Conservation (phyloP, 164 flowering plant species). For the Tinospora cordifolia region DNA sequence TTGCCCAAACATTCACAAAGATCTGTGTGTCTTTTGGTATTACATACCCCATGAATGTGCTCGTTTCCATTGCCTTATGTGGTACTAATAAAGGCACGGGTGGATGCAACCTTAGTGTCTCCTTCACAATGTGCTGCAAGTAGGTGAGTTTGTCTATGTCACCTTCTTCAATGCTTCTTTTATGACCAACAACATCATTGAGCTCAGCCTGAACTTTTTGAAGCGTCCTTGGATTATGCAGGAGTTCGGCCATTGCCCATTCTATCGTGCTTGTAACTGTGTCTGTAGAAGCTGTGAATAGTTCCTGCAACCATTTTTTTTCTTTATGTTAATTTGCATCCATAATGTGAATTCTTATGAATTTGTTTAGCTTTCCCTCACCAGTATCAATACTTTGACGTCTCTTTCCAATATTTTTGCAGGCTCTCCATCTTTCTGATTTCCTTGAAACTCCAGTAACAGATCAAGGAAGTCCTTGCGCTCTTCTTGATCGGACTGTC, state of each 20-base stretch:
- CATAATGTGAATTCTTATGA: neutral
- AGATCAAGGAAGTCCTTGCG: conserved; percentile 44
- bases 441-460: conserved; percentile 26
- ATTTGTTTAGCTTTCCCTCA: neutral
- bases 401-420: conserved; percentile 9
- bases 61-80: neutral
- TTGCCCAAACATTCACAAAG: conserved; percentile 3
- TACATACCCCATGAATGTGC: conserved; percentile 2
- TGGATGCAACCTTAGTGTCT: conserved; percentile 5
- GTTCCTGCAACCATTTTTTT: conserved; percentile 3
- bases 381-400: conserved; percentile 11
- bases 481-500: neutral
- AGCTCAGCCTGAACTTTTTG: neutral
- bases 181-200: neutral
- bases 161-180: neutral
- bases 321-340: neutral
- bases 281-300: neutral
- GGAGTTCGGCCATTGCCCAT: conserved; percentile 6
- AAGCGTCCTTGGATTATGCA: neutral
- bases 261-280: conserved; percentile 5
- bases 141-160: neutral
- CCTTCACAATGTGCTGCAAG: conserved; percentile 10
- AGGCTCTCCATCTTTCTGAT: conserved; percentile 12
- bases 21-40: conserved; percentile 9
- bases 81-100: conserved; percentile 2